phyloP scores from a whole-genome alignment of 495 filamentous ascomycete genomes.

The Aspergillus avenaceus region DNA sequence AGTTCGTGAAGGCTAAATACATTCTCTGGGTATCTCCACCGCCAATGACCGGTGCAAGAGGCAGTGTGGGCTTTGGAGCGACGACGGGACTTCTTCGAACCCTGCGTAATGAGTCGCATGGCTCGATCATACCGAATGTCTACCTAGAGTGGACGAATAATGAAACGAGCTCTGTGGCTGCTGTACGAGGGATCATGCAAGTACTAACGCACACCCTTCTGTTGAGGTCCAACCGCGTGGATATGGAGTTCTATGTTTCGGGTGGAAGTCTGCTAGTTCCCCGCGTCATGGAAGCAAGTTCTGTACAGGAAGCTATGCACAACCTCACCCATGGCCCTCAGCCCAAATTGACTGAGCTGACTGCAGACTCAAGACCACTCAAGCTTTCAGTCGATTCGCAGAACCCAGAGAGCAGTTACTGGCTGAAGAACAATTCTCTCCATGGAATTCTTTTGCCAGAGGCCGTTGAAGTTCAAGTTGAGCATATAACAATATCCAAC shows the following conservation, averaged over 20 bases:
- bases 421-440: slow-evolving; percentile 10
- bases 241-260: slow-evolving; percentile 16
- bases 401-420: slow-evolving; percentile 8
- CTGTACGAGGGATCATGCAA: slow-evolving; percentile 12
- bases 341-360: slow-evolving; percentile 8
- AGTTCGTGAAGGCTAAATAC: slow-evolving; percentile 15
- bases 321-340: slow-evolving; percentile 17
- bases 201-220: slow-evolving; percentile 18
- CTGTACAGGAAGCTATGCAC: slow-evolving; percentile 20
- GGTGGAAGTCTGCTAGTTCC: slow-evolving; percentile 18
- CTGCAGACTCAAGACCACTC: slow-evolving; percentile 8
- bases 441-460: background rate
- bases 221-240: slow-evolving; percentile 6
- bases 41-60: slow-evolving; percentile 5
- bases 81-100: slow-evolving; percentile 20
- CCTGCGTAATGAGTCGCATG: slow-evolving; percentile 19
- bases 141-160: slow-evolving; percentile 7
- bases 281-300: slow-evolving; percentile 11
- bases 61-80: slow-evolving; percentile 14
- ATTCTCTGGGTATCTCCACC: slow-evolving; percentile 21
- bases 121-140: slow-evolving; percentile 14
- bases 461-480: background rate
- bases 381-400: slow-evolving; percentile 7
- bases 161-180: slow-evolving; percentile 6
- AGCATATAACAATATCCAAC: background rate